Evolutionary conservation across 2,329 filamentous ascomycete genomes (phyloP).

Genomic region (Amesomyces nigricolor): DNA sequence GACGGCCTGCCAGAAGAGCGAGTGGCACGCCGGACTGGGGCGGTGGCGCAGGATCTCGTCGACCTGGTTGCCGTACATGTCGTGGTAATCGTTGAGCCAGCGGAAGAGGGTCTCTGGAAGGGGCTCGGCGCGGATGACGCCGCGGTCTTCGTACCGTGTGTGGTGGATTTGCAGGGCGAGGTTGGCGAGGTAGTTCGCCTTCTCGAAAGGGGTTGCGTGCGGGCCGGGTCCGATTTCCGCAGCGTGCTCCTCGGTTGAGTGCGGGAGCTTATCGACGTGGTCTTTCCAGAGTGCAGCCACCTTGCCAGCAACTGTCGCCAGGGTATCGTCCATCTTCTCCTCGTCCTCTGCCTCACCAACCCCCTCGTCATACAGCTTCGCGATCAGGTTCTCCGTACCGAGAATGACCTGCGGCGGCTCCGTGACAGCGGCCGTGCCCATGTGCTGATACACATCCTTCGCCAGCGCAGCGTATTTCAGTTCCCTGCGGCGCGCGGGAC

Average conservation of each 20-base stretch:
- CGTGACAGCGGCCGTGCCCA: constrained; percentile 53
- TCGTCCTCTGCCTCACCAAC: constrained; percentile 51
- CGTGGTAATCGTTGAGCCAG: constrained; percentile 75
- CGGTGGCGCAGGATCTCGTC: constrained; percentile 56
- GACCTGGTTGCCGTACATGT: constrained; percentile 63
- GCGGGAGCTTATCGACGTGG: constrained; percentile 44
- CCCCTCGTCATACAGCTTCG: constrained; percentile 58
- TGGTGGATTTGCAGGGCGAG: constrained; percentile 77
- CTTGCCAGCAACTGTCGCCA: constrained; percentile 48
- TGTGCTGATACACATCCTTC: constrained; percentile 58
- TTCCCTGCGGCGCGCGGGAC: constrained; percentile 38
- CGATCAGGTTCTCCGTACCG: constrained; percentile 66
- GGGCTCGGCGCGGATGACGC: constrained; percentile 38
- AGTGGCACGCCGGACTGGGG: constrained; percentile 70
- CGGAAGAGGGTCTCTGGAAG: constrained; percentile 74
- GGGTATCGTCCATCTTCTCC: constrained; percentile 50
- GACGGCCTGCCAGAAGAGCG: constrained; percentile 81
- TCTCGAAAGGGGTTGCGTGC: constrained; percentile 58
- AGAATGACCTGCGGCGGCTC: constrained; percentile 70
- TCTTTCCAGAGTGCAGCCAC: constrained; percentile 53
- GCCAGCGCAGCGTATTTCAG: constrained; percentile 66
- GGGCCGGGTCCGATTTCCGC: constrained; percentile 61
- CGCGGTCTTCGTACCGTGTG: constrained; percentile 40
- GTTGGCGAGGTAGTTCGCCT: constrained; percentile 72
- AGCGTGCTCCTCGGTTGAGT: constrained; percentile 47